Evolutionary conservation across 2,329 filamentous ascomycete genomes (phyloP), one percentile per base, ranked within the genome.

Genomic region (Colletotrichum incanum): DNA sequence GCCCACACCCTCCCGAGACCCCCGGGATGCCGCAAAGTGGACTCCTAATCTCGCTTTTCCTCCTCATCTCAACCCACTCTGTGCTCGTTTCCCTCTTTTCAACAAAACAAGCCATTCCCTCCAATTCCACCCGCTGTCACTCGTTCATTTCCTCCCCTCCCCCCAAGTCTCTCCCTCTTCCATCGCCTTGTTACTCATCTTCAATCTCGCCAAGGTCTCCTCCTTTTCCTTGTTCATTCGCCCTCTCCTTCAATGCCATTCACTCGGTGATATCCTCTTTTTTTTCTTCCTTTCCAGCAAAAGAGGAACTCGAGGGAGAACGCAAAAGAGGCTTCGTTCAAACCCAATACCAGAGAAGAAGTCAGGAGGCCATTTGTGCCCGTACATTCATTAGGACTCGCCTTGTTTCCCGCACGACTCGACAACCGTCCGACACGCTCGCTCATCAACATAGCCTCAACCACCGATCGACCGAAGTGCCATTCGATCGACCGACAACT

Each of bases 141-240:
- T 83, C 81, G 81, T 83, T 84, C 65, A 83, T 82, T 83, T 81
- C 76, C 78, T 82, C 81, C 74, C 79, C 78, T 74, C 73, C 76
- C 73, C 76, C 76, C 75, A 76, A 78, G 77, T 72, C 73, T 67
- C 63, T 69, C 55, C 60, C 58, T 67, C 61, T 60, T 63, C 66
- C 64, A 71, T 59, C 64, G 58, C 59, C 71, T 65, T 59, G 61
- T 73, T 72, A 69, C 72, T 73, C 70, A 69, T 74, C 70, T 64
- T 65, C 61, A 65, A 69, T 73, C 65, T 54, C 65, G 64, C 65
- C 72, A 65, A 72, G 65, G 39, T 62, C 39, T 65, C 54, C 60
- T 70, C 62, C 70, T 65, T 49, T 73, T 58, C 65, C 70, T 64
- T 73, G 65, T 45, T 54, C 70, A 55, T 55, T 52, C 34, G 50